Evolutionary conservation across 2,329 filamentous ascomycete genomes (phyloP).

Genomic region (Colletotrichum destructivum): DNA sequence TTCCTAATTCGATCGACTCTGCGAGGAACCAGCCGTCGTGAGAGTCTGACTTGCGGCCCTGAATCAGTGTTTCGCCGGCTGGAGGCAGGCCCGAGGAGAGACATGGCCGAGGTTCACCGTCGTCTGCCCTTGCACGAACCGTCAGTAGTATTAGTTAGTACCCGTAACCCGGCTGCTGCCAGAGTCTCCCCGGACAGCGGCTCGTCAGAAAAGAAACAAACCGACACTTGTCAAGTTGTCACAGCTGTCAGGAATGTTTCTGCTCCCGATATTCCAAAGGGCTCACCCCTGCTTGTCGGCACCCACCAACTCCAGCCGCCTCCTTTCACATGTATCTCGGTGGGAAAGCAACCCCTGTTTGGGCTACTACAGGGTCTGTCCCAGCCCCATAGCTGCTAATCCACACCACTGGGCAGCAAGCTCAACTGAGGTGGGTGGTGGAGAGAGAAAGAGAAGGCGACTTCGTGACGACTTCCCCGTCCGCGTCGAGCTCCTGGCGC

Average conservation of each 20-base stretch:
- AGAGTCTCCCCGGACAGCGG: background rate
- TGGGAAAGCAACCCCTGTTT: constrained; percentile 14
- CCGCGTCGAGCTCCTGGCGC: constrained; percentile 28
- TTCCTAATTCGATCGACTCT: constrained; percentile 22
- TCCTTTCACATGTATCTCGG: constrained; percentile 37
- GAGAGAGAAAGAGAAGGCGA: constrained; percentile 13
- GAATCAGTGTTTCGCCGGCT: constrained; percentile 34
- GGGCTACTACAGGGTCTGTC: constrained; percentile 23
- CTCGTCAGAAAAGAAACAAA: constrained; percentile 32
- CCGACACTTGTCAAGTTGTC: constrained; percentile 34
- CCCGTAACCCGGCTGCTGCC: constrained; percentile 1
- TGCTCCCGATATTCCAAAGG: constrained; percentile 19
- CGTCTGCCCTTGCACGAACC: constrained; percentile 16
- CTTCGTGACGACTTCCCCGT: constrained; percentile 28
- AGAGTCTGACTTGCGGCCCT: constrained; percentile 30
- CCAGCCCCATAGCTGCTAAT: constrained; percentile 29
- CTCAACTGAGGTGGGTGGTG: constrained; percentile 9
- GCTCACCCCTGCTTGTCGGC: constrained; percentile 32
- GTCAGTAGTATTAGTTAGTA: background rate
- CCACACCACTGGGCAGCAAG: constrained; percentile 3
- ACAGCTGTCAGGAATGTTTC: constrained; percentile 33
- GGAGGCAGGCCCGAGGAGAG: constrained; percentile 35
- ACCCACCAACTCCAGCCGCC: constrained; percentile 26
- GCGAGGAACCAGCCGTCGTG: constrained; percentile 17
- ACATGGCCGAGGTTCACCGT: constrained; percentile 23